phyloP scores from a whole-genome alignment of 1,139 yeast species.

The Hanseniaspora gamundiae region DNA sequence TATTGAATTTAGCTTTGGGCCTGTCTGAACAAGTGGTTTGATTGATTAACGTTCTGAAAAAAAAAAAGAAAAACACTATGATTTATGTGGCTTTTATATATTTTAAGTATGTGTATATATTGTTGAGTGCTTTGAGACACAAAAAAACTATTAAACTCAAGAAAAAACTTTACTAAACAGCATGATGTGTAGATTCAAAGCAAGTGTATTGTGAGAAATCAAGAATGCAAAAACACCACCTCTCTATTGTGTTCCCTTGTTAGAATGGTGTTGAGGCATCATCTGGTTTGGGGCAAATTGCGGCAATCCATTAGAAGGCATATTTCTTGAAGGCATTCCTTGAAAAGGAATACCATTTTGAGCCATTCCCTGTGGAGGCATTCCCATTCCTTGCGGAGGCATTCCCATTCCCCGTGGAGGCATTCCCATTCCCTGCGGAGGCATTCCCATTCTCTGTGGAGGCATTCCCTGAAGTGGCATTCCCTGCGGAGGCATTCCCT shows the following conservation, averaged over 20 bases:
- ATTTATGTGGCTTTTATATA: too few species aligned
- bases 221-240: too few species aligned
- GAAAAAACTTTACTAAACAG: conserved; percentile 1
- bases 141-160: neutral
- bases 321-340: conserved; percentile 10
- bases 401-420: conserved; percentile 18
- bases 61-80: too few species aligned
- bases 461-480: conserved; percentile 5
- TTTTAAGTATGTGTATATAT: too few species aligned
- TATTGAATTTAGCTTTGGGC: conserved; percentile 56
- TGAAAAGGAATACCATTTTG: conserved; percentile 12
- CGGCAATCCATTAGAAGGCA: conserved; percentile 6
- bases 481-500: conserved; percentile 6
- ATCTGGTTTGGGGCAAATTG: conserved; percentile 1
- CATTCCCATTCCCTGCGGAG: conserved; percentile 12
- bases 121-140: too few species aligned
- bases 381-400: conserved; percentile 14
- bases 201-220: too few species aligned
- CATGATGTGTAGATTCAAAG: conserved; percentile 5
- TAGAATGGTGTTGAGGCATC: conserved; percentile 5
- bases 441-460: conserved; percentile 7
- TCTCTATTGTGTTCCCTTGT: neutral
- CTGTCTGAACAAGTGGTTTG: conserved; percentile 29
- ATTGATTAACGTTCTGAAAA: too few species aligned
- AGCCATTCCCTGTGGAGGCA: conserved; percentile 17